Evolutionary conservation across 345 rosid species (phyloP).

Genomic region (Rubroshorea leprosula): DNA sequence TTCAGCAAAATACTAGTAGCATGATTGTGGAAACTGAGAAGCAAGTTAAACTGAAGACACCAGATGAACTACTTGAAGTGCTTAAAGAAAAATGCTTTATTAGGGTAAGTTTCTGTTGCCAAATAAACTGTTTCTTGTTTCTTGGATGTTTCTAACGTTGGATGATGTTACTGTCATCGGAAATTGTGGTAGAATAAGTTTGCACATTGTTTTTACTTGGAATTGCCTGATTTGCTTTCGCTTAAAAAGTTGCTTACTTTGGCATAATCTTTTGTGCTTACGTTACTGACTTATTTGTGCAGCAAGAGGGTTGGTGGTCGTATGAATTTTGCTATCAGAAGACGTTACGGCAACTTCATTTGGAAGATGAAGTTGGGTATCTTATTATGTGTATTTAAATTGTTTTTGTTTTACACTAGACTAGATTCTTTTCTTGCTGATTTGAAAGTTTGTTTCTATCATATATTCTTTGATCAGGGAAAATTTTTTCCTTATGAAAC

Average conservation of each 20-base stretch:
- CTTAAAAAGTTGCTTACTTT: neutral
- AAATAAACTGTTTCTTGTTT: neutral
- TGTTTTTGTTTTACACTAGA: conserved; percentile 1
- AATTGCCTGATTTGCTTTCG: neutral
- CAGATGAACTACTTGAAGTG: conserved; percentile 81
- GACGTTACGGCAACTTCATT: conserved; percentile 55
- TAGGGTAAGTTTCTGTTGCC: conserved; percentile 39
- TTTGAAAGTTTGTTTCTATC: neutral
- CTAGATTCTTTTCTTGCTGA: neutral
- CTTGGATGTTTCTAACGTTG: conserved; percentile 2
- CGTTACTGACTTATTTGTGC: conserved; percentile 20
- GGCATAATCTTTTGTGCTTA: neutral
- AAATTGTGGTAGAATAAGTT: conserved; percentile 1
- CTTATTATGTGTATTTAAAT: conserved; percentile 1
- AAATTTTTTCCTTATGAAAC: neutral
- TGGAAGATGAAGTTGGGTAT: conserved; percentile 71
- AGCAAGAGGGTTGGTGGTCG: conserved; percentile 99
- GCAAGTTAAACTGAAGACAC: conserved; percentile 66
- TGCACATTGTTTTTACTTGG: neutral
- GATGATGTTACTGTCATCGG: conserved; percentile 1
- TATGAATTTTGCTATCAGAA: conserved; percentile 81
- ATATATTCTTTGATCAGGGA: neutral
- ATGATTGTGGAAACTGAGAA: conserved; percentile 76
- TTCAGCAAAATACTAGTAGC: conserved; percentile 54
- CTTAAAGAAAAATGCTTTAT: conserved; percentile 54